Evolutionary conservation across 768 basidiomycete species (phyloP), one percentile per base, ranked within the genome.

Genomic region (Galerina sulciceps): DNA sequence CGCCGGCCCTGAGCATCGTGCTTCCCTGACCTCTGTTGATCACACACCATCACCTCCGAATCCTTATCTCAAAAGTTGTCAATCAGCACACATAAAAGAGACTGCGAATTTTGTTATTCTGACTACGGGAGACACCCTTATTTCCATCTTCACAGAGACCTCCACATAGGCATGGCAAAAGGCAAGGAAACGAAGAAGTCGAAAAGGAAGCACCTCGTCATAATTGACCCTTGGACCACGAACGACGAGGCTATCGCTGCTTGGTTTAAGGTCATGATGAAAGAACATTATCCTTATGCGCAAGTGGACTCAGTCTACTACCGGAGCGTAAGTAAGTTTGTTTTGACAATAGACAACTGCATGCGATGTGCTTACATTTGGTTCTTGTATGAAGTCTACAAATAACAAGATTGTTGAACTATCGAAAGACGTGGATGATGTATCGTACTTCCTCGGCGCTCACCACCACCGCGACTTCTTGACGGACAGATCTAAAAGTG

Each of bases 181-280:
- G 26, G 26, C 26, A 31, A 31, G 8, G 26, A 31, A 31, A 31
- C 26, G 26, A 55, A 55, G 37, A 31, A 15, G 4, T 17, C 54
- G 18, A 46, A 45, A 23, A 22, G 22, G 22, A 47, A 40, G 23
- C 37, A 36, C 10, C 31, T 60, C 2, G 59, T 76, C 0, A 67
- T 76, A 2, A 62, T 70, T 0, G 65, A 72, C 18, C 71, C 73
- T 22, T 75, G 75, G 75, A 68, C 37, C 11, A 23, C 35, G 9
- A 31, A 67, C 31, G 45, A 53, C 10, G 58, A 72, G 38, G 69
- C 72, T 42, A 67, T 75, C 10, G 58, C 65, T 9, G 69, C 68
- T 11, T 77, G 76, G 76, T 72, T 77, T 20, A 68, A 72, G 35
- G 47, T 68, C n/a, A 76, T 77, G 76, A 56, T 77, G 1, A 56